These are phyloP conservation scores for Dothideomycetidae sp. DNA, from an alignment of 2,329 filamentous ascomycete genomes.

Conservation along the genomic window DNA sequence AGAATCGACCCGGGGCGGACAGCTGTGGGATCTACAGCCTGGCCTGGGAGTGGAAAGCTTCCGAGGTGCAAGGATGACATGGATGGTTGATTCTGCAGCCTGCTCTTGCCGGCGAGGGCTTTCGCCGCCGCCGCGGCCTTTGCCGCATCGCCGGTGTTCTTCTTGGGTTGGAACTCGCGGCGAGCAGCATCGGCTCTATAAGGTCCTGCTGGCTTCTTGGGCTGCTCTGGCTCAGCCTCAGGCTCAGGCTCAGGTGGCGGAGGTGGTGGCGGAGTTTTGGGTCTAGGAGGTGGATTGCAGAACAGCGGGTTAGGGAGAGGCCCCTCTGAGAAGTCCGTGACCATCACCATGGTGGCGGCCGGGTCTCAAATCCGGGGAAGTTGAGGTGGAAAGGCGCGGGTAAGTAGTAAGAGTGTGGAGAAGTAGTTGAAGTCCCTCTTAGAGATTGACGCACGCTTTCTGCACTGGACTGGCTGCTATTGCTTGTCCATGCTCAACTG, in stretches of 20 bases:
- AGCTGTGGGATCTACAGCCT: slow-evolving; percentile 4
- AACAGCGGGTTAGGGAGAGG: slow-evolving; percentile 4
- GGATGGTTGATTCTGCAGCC: slow-evolving; percentile 5
- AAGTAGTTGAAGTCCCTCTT: no score
- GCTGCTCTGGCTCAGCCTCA: slow-evolving; percentile 4
- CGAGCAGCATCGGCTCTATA: slow-evolving; percentile 4
- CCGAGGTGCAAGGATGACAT: slow-evolving; percentile 5
- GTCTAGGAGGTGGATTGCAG: slow-evolving; percentile 4
- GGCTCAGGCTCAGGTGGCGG: neutral
- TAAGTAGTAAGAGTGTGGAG: no score
- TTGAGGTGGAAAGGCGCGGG: no score
- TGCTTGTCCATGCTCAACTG: no score
- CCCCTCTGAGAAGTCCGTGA: neutral
- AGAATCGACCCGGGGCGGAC: neutral
- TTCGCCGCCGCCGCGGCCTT: slow-evolving; percentile 3
- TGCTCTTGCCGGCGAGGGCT: slow-evolving; percentile 2
- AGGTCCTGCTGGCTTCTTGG: slow-evolving; percentile 2
- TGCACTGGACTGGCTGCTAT: no score
- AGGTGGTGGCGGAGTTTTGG: slow-evolving; percentile 1
- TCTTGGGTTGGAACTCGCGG: slow-evolving; percentile 2
- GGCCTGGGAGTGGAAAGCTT: slow-evolving; percentile 7
- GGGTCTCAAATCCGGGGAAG: neutral
- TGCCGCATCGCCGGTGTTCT: slow-evolving; percentile 2
- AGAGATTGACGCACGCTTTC: no score
- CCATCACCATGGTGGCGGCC: neutral